Evolutionary conservation across 805 yeast genomes (phyloP).

Genomic region (Pichia nanzhaoensis): DNA sequence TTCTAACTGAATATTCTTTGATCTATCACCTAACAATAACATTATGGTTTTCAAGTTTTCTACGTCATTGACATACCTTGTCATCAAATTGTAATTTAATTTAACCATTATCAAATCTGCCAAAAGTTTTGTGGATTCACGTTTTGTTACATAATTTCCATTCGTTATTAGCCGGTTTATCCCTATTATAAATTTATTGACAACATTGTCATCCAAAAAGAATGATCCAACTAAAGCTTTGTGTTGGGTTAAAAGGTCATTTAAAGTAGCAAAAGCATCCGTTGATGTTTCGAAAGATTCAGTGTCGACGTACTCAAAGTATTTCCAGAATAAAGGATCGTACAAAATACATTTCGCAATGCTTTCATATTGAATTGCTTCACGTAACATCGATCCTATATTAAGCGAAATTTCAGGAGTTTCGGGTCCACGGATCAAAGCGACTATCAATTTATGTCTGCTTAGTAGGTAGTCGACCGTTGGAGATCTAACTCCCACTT

Average conservation of each 20-base stretch:
- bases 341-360: slow-evolving; percentile 54
- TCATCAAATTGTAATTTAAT: slow-evolving; percentile 65
- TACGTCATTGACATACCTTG: slow-evolving; percentile 69
- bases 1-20: slow-evolving; percentile 82
- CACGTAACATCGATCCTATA: slow-evolving; percentile 74
- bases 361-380: slow-evolving; percentile 73
- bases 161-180: slow-evolving; percentile 70
- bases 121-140: slow-evolving; percentile 78
- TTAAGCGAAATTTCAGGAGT: slow-evolving; percentile 63
- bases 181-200: slow-evolving; percentile 48
- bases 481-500: slow-evolving; percentile 69
- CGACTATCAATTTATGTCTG: slow-evolving; percentile 56
- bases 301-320: slow-evolving; percentile 67
- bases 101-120: slow-evolving; percentile 65
- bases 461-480: slow-evolving; percentile 76
- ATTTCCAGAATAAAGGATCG: slow-evolving; percentile 69
- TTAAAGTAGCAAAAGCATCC: slow-evolving; percentile 75
- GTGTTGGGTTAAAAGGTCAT: slow-evolving; percentile 63
- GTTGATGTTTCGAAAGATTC: slow-evolving; percentile 86
- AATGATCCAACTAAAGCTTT: slow-evolving; percentile 66
- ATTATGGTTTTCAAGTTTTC: slow-evolving; percentile 80
- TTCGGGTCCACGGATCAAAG: slow-evolving; percentile 69
- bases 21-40: slow-evolving; percentile 81
- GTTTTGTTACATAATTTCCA: slow-evolving; percentile 82
- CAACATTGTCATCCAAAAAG: slow-evolving; percentile 41